Base-by-base conservation (phyloP, 169 alveolate genomes). In the Cryptosporidium canis region DNA sequence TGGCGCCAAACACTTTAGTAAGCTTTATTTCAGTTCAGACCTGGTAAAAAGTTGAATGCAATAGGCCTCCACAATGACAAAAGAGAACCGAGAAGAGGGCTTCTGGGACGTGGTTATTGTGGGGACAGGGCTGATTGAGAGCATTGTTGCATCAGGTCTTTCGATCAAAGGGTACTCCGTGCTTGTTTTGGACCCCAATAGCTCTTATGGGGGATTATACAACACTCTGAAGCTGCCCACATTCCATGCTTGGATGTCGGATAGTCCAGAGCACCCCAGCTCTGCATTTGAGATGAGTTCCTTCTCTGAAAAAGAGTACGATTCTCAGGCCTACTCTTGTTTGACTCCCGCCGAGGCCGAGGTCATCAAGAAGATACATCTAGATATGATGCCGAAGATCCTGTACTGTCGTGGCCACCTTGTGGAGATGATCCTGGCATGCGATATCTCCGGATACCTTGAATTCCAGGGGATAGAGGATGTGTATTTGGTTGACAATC, bases 391-490 rank as follows among this genome's bases (percentile, higher is more conserved):
- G 33, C 87, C 87, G 16, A 77, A 77, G 37, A 39, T 77, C 5
- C 24, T 77, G 27, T 77, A 58, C 39, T 41, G 66, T 39, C 55
- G 87, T 35, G 72, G 87, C 16, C 35, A 55, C 3, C 71, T 77
- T 39, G 72, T 58, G 12, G 72, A 77, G 12, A 39, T 77, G 44
- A 39, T 77, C 29, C 16, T 77, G 14, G 55, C 87, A 18, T 77
- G 87, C 48, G 33, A 43, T 21, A 77, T 77, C 27, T 41, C 87
- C 21, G 39, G 66, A 6, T 77, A 77, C n/a, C 51, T 77, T 1
- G 87, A 77, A 6, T 77, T 77, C 16, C 87, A 77, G 43, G 87
- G 87, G 21, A 55, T 77, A 58, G 63, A 77, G 9, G 58, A 77
- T 27, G n/a, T 77, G 9, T 77, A 21, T 18, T 77, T 29, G 12